Conservation (phyloP, 176 grass and related monocot species). For the Oryza brachyantha region DNA sequence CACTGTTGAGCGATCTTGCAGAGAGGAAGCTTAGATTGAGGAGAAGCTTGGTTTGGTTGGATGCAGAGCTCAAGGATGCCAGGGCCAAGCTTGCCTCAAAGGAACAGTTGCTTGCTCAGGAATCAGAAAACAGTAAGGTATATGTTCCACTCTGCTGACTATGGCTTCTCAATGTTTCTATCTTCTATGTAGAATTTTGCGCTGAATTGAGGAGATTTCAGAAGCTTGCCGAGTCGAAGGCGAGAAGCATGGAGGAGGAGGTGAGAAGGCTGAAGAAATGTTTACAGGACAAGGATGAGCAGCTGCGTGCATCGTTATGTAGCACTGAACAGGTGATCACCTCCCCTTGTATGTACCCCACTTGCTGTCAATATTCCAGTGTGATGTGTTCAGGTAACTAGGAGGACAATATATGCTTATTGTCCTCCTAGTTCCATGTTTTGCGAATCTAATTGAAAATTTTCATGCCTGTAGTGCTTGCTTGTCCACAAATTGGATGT, state of each 20-base stretch:
- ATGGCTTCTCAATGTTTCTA: background rate
- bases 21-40: constrained; percentile 60
- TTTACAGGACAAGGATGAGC: constrained; percentile 41
- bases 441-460: background rate
- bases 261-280: constrained; percentile 43
- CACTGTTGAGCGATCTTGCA: constrained; percentile 45
- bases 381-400: background rate
- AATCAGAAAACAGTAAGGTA: constrained; percentile 38
- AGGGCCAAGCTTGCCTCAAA: constrained; percentile 33
- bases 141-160: background rate
- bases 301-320: constrained; percentile 18
- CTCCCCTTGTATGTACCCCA: background rate
- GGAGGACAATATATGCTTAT: background rate
- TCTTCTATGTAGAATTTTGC: background rate
- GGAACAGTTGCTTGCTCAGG: constrained; percentile 33
- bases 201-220: background rate
- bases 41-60: constrained; percentile 45
- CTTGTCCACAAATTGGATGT: constrained; percentile 27
- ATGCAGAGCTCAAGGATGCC: constrained; percentile 50
- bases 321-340: constrained; percentile 31
- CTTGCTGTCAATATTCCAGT: background rate
- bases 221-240: constrained; percentile 46
- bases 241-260: constrained; percentile 43
- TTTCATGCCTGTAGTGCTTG: constrained; percentile 10
- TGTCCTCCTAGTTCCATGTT: background rate